Conservation (phyloP, 2,329 filamentous ascomycete genomes). For the Penicillium sclerotiorum region DNA sequence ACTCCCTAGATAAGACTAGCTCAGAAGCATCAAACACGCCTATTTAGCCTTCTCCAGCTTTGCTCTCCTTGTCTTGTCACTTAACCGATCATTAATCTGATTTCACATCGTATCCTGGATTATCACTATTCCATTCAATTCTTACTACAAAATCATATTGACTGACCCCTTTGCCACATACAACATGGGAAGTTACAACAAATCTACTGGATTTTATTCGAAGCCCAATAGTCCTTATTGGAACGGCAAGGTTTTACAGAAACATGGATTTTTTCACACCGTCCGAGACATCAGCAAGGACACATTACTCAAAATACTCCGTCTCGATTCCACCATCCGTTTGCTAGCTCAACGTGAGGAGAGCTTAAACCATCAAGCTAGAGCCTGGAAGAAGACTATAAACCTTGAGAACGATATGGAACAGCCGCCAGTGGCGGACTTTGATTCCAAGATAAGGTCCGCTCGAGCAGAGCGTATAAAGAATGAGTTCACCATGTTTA, state of each 20-base stretch:
- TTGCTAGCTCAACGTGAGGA: conserved; percentile 5
- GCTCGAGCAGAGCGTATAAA: conserved; percentile 4
- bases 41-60: neutral
- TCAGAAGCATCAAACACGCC: too few relatives aligned
- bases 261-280: neutral
- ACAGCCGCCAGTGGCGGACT: neutral
- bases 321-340: conserved; percentile 5
- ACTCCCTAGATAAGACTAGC: neutral
- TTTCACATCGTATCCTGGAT: neutral
- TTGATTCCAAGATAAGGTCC: conserved; percentile 1
- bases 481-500: conserved; percentile 5
- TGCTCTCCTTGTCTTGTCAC: neutral
- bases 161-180: neutral
- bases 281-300: neutral
- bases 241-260: neutral
- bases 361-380: conserved; percentile 4
- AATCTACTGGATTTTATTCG: neutral
- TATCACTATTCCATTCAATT: conserved; percentile 1
- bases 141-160: conserved; percentile 6
- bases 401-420: conserved; percentile 1
- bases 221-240: neutral
- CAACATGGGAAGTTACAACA: conserved; percentile 7
- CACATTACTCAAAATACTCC: conserved; percentile 2
- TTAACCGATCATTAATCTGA: neutral
- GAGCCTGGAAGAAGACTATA: conserved; percentile 1